Evolutionary conservation across 805 yeast genomes (phyloP).

Genomic region (Starmerella floris): DNA sequence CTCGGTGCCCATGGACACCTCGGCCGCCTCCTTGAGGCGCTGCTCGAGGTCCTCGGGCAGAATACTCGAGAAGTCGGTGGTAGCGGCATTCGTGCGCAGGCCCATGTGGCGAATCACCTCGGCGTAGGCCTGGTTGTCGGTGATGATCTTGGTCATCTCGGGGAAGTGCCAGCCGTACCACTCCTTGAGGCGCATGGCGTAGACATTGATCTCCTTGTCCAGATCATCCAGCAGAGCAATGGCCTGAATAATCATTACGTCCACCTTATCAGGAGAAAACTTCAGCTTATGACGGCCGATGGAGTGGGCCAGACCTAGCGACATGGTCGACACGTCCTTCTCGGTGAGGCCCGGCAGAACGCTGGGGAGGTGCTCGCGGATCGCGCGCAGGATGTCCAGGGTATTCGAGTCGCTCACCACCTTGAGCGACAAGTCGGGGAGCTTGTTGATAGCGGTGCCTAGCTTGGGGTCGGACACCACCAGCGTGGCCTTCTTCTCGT

Average conservation of each 20-base stretch:
- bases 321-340: conserved; percentile 78
- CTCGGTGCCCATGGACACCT: conserved; percentile 99
- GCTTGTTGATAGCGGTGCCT: conserved; percentile 90
- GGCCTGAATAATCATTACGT: conserved; percentile 98
- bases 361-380: conserved; percentile 86
- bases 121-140: conserved; percentile 92
- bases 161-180: conserved; percentile 99
- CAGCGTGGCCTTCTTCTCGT: conserved; percentile 56
- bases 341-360: conserved; percentile 87
- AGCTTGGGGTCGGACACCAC: conserved; percentile 91
- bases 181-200: conserved; percentile 97
- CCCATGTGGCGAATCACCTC: conserved; percentile 91
- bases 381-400: conserved; percentile 86
- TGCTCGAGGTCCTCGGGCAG: conserved; percentile 89
- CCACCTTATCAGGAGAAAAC: conserved; percentile 96
- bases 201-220: conserved; percentile 94
- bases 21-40: conserved; percentile 90
- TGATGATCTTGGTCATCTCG: conserved; percentile 91
- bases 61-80: conserved; percentile 77
- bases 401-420: conserved; percentile 93
- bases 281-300: conserved; percentile 96
- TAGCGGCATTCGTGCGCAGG: conserved; percentile 77
- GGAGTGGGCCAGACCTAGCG: conserved; percentile 96
- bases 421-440: conserved; percentile 66
- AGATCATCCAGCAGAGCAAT: conserved; percentile 91